A percentile compares a stretch with the other conserved stretches of the same genome.
Evolutionary conservation across 179 eudicot species (phyloP).

Genomic region (Spergularia azorica): DNA sequence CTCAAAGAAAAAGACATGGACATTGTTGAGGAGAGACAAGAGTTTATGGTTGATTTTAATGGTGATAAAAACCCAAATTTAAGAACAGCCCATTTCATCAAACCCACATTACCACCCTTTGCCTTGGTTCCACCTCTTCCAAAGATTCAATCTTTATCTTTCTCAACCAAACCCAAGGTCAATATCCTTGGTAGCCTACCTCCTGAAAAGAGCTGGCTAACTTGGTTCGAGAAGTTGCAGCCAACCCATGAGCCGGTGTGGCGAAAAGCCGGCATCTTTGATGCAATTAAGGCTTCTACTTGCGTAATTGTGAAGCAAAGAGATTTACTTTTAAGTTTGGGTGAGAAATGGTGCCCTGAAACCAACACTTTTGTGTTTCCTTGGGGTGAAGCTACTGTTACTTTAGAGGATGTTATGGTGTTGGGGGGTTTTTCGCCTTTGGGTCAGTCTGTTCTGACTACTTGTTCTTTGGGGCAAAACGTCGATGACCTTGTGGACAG

Average conservation of each 20-base stretch:
- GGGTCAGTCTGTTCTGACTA: neutral
- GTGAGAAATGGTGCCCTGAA: slow-evolving; percentile 37
- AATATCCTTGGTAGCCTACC: neutral
- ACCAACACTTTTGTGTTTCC: slow-evolving; percentile 40
- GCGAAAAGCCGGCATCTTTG: slow-evolving; percentile 20
- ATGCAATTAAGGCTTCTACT: slow-evolving; percentile 19
- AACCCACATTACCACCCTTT: slow-evolving; percentile 10
- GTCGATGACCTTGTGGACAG: neutral
- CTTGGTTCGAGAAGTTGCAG: slow-evolving; percentile 12
- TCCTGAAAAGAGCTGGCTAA: neutral
- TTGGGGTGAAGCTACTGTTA: slow-evolving; percentile 21
- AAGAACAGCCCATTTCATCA: slow-evolving; percentile 22
- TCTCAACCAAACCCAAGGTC: neutral
- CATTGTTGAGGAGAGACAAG: neutral
- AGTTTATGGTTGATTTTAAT: slow-evolving; percentile 12
- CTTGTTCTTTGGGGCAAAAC: neutral
- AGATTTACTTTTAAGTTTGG: slow-evolving; percentile 2
- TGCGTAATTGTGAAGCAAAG: neutral
- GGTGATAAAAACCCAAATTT: neutral
- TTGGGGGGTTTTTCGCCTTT: slow-evolving; percentile 24
- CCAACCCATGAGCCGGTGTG: slow-evolving; percentile 13
- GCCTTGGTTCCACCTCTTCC: neutral
- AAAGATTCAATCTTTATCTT: neutral
- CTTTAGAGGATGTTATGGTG: slow-evolving; percentile 19
- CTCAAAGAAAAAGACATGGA: no score